Evolutionary conservation across 805 yeast genomes (phyloP), one percentile per base, ranked within the genome.

Genomic region (Wickerhamomyces subpelliculosus): DNA sequence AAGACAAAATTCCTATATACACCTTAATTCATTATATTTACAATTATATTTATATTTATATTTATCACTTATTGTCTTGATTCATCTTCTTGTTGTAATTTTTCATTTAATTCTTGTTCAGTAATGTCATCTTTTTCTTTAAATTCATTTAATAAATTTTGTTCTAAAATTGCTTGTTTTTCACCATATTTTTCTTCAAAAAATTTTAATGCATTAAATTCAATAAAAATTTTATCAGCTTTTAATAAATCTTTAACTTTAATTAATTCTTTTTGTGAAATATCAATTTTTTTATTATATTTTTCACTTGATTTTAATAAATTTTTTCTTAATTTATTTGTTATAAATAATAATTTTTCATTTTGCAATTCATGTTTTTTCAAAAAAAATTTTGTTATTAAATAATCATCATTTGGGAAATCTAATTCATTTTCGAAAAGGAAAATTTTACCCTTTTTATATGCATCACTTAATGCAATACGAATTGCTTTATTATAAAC

Each of bases 241-340:
- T 78, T 82, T 44, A 89, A 72, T 36, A 89, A 52, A 57, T 88
- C 95, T 61, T 89, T 78, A 16, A 89, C 90, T 55, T 82, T 84
- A 27, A 87, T 75, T 18, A 81, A 83, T 52, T 86, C 94, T 57
- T 82, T 80, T 45, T 78, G 75, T 43, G 84, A 62, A 25, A 88
- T 77, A 42, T 72, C 81, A 32, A 84, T 73, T 50, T 72, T 75
- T 23, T 62, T 60, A 43, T 74, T 73, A 49, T 65, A 68, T 34
- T 60, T 54, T 35, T 70, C 74, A 9, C 85, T 73, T 16, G 87
- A 73, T 33, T 68, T 59, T 44, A 80, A 64, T 48, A 87, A 69
- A 49, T 84, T 84, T 39, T 62, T 61, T 50, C 84, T 68, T 51
- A 66, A 57, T 34, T 67, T 75, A 47, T 78, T 70, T 2, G 84